These are phyloP conservation scores for Lablab purpureus DNA, from an alignment of 306 rosid genomes.

Conservation along the genomic window DNA sequence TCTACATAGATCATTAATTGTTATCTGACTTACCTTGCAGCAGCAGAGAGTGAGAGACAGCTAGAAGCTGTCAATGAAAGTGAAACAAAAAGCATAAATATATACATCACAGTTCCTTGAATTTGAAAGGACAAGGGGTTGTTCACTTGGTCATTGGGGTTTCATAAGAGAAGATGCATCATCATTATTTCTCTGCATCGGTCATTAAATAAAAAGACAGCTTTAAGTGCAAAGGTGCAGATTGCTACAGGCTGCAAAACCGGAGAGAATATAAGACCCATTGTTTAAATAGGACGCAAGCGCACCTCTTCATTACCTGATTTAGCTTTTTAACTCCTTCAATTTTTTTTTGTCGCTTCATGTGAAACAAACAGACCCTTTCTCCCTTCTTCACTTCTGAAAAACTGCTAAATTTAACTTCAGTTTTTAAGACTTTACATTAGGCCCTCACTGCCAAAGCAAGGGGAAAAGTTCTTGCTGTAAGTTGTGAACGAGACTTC, in stretches of 20 bases:
- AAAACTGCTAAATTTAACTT: slow-evolving; percentile 39
- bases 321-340: slow-evolving; percentile 53
- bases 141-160: slow-evolving; percentile 47
- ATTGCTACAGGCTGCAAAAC: slow-evolving; percentile 24
- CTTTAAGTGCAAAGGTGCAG: slow-evolving; percentile 55
- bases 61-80: slow-evolving; percentile 78
- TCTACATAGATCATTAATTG: slow-evolving; percentile 59
- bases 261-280: slow-evolving; percentile 63
- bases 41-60: slow-evolving; percentile 45
- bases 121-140: slow-evolving; percentile 70
- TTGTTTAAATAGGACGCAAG: slow-evolving; percentile 46
- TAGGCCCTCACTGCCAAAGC: neutral
- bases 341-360: slow-evolving; percentile 42
- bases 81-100: slow-evolving; percentile 68
- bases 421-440: slow-evolving; percentile 22
- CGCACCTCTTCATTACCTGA: slow-evolving; percentile 52
- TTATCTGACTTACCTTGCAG: slow-evolving; percentile 69
- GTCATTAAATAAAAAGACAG: slow-evolving; percentile 54
- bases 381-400: slow-evolving; percentile 20
- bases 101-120: slow-evolving; percentile 50
- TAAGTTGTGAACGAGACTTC: neutral
- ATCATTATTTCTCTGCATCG: slow-evolving; percentile 66
- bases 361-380: slow-evolving; percentile 33
- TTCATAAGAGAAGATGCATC: slow-evolving; percentile 53
- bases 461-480: slow-evolving; percentile 6